Base-by-base conservation (phyloP, 2,329 filamentous ascomycete genomes). In the Verticillium longisporum region DNA sequence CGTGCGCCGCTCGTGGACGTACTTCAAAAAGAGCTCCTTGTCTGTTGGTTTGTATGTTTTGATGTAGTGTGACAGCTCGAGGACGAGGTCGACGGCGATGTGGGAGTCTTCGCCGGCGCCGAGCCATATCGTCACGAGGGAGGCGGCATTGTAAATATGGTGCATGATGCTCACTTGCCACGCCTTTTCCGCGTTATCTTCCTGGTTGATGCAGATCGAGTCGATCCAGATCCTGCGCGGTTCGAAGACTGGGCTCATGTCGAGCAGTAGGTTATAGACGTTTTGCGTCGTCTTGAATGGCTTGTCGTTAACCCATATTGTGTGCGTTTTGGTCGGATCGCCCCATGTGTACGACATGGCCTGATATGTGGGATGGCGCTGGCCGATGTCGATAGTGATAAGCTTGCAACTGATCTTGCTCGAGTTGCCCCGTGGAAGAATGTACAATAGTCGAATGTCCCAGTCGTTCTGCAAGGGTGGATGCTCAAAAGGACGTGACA, bases 161-260 rank as follows among this genome's bases (percentile, higher is more conserved):
- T 74, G 72, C 75, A 77, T 77, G 18, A 77, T 62, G 36, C 66
- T 65, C 21, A 77, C 73, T 67, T 77, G 74, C 9, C 65, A 66
- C 56, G 69, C 70, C 50, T 73, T 69, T 62, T 77, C 75, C 2
- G 61, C 64, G 21, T 72, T 65, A 55, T 77, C 71, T 3, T 68
- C 67, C 61, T 77, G 75, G 61, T 77, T 75, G 61, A 77, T 76
- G 64, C 75, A 77, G 55, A 77, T 66, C 64, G 76, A 74, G 41
- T 77, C 75, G 3, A 75, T 71, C 75, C 75, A 77, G 9, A 77
- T 66, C 32, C 37, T 61, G 26, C 62, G 41, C n/a, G 37, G 13
- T 31, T 55, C 56, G 15, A 55, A 41, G 15, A 37, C n/a, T 13
- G 26, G 50, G 18, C 62, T 54, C n/a, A 63, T 14, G 11, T 64